Evolutionary conservation across 352 stramenopile species (phyloP).

Genomic region (Pythium phragmiticola): DNA sequence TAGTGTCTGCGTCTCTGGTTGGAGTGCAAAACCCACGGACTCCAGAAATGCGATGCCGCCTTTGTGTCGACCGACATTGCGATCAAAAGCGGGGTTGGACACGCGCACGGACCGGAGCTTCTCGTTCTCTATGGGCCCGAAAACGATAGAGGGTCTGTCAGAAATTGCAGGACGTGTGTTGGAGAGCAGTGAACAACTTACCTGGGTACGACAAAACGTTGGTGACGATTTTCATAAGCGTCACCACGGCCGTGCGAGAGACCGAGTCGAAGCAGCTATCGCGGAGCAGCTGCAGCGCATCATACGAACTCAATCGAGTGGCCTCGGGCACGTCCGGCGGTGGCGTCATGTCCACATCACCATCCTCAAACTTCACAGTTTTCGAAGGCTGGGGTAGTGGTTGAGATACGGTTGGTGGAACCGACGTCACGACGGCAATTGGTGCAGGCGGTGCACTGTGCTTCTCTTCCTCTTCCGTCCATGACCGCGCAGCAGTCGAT

Average conservation of each 20-base stretch:
- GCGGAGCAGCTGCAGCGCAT: constrained; percentile 69
- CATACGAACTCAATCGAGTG: constrained; percentile 42
- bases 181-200: constrained; percentile 23
- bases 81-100: constrained; percentile 74
- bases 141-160: neutral
- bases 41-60: constrained; percentile 73
- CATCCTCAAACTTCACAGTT: neutral
- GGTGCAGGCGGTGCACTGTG: constrained; percentile 3
- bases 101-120: constrained; percentile 82
- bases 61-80: constrained; percentile 58
- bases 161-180: neutral
- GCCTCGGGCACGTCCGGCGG: neutral
- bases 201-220: constrained; percentile 83
- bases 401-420: neutral
- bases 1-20: constrained; percentile 52
- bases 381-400: neutral
- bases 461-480: constrained; percentile 22
- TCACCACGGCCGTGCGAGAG: constrained; percentile 54
- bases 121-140: constrained; percentile 54
- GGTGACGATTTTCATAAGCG: constrained; percentile 84
- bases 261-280: constrained; percentile 78
- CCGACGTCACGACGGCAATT: neutral
- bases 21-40: constrained; percentile 62
- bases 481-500: neutral
- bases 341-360: constrained; percentile 54